Conservation (phyloP, 169 alveolate species). For the Plasmodium berghei region DNA sequence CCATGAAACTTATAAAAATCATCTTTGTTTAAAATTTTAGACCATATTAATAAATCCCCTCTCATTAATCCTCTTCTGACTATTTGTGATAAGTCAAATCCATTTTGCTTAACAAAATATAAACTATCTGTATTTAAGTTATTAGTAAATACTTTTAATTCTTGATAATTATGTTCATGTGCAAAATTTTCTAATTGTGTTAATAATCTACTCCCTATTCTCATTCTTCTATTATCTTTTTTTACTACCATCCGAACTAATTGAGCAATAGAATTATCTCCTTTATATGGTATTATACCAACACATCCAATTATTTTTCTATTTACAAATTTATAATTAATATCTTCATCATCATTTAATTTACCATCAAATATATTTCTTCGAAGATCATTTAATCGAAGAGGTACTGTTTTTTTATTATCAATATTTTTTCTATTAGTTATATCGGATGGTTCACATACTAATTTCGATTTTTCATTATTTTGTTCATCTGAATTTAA, state of each 20-base stretch:
- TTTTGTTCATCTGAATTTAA: not conserved
- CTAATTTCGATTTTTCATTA: conserved; percentile 17
- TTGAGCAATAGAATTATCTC: conserved; percentile 86
- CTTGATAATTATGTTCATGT: conserved; percentile 88
- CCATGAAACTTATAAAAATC: conserved; percentile 78
- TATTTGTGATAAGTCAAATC: conserved; percentile 88
- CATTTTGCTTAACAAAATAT: conserved; percentile 90
- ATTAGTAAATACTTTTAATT: conserved; percentile 90
- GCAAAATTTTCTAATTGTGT: conserved; percentile 91
- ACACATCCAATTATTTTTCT: conserved; percentile 89
- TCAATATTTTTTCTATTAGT: conserved; percentile 21
- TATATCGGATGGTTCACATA: conserved; percentile 28
- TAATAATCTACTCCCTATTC: conserved; percentile 89
- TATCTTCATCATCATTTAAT: conserved; percentile 54
- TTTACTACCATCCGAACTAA: conserved; percentile 91
- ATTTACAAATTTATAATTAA: conserved; percentile 13
- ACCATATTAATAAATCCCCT: conserved; percentile 91
- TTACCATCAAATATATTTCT: conserved; percentile 33
- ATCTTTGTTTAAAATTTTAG: conserved; percentile 82
- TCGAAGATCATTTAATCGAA: conserved; percentile 28
- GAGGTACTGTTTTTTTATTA: conserved; percentile 24
- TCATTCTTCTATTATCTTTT: conserved; percentile 89
- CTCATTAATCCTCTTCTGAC: conserved; percentile 92
- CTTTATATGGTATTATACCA: conserved; percentile 89
- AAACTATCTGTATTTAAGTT: conserved; percentile 89